Conservation (phyloP, 768 basidiomycete genomes). For the Amanita rubescens region DNA sequence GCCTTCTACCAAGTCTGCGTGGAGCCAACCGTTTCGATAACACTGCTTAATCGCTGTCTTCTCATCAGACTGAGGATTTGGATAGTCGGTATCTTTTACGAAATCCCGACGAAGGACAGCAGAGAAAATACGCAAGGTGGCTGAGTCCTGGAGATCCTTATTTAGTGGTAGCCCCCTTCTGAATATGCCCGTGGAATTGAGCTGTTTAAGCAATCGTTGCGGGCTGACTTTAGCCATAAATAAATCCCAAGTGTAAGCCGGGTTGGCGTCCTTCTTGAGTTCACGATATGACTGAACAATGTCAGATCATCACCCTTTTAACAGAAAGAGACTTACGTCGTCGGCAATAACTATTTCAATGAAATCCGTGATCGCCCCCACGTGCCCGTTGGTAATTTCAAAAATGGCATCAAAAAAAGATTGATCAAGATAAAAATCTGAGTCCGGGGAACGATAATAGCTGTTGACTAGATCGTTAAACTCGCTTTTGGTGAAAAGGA, state of each 20-base stretch:
- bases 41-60: neutral
- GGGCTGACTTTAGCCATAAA: neutral
- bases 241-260: neutral
- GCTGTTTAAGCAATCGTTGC: neutral
- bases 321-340: neutral
- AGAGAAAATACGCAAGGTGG: neutral
- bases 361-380: conserved; percentile 1
- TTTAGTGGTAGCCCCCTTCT: neutral
- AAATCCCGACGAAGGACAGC: neutral
- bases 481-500: neutral
- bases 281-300: neutral
- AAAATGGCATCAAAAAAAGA: neutral
- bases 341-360: neutral
- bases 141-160: neutral
- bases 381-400: conserved; percentile 1
- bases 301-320: neutral
- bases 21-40: conserved; percentile 1
- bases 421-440: neutral
- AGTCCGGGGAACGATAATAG: neutral
- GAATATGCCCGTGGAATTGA: neutral
- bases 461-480: conserved; percentile 1
- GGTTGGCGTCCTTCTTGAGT: neutral
- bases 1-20: neutral
- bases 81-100: neutral
- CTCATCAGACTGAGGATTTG: neutral